Conservation (phyloP, 2,329 filamentous ascomycete genomes). For the Ceratocystis papillata region DNA sequence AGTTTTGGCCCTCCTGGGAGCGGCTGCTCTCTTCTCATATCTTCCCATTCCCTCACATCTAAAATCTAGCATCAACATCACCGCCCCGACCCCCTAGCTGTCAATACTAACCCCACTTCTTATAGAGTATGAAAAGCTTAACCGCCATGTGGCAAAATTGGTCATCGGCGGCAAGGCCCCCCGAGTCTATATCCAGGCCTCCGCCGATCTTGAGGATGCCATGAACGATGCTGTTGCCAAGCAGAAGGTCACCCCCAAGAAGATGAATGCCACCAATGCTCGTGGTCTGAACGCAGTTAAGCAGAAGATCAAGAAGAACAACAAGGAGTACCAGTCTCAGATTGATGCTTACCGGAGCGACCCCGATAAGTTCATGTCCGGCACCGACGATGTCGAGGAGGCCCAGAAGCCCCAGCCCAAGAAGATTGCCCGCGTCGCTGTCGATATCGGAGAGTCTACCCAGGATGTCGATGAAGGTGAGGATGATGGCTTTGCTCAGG, state of each 20-base stretch:
- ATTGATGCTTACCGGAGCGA: constrained; percentile 78
- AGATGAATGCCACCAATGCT: constrained; percentile 95
- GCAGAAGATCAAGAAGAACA: constrained; percentile 97
- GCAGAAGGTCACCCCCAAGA: constrained; percentile 92
- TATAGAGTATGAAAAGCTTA: constrained; percentile 87
- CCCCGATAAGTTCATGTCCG: constrained; percentile 80
- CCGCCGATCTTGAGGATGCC: constrained; percentile 86
- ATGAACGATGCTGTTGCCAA: constrained; percentile 91
- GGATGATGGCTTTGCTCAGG: constrained; percentile 78
- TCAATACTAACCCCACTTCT: no score
- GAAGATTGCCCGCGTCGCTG: constrained; percentile 34
- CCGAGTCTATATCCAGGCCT: constrained; percentile 83
- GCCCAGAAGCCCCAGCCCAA: constrained; percentile 37
- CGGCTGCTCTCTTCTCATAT: neutral
- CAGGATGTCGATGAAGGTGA: constrained; percentile 44
- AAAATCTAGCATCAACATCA: constrained; percentile 5
- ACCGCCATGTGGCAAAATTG: constrained; percentile 72
- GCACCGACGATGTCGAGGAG: constrained; percentile 55
- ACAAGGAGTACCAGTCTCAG: constrained; percentile 82
- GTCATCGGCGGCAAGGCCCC: constrained; percentile 66
- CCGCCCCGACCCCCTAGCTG: no score
- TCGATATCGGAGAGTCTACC: constrained; percentile 40
- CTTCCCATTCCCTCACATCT: neutral
- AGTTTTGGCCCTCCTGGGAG: constrained; percentile 29
- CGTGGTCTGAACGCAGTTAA: constrained; percentile 93